phyloP scores from a whole-genome alignment of 1,284 basidiomycete genomes.

The Trichosporon sp. region DNA sequence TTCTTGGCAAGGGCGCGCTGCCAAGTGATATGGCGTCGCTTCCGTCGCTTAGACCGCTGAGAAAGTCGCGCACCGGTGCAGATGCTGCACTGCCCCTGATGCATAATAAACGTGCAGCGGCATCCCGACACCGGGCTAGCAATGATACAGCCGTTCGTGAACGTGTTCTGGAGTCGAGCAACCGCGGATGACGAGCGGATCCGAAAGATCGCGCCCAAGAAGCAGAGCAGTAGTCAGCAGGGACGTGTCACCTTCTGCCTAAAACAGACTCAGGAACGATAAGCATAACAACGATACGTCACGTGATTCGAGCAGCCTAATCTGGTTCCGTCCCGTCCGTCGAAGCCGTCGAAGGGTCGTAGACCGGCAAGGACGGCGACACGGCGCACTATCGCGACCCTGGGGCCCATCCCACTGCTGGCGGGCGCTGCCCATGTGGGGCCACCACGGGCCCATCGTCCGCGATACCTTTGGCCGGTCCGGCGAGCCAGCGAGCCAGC shows the following conservation, averaged over 20 bases:
- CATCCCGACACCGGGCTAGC: background rate
- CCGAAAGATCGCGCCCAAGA: background rate
- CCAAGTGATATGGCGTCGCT: background rate
- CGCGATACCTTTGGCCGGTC: background rate
- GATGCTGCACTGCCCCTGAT: background rate
- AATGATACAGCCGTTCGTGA: background rate
- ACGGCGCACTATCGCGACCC: background rate
- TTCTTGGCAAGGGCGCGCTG: background rate
- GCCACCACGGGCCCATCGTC: no score
- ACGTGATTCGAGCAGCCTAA: background rate
- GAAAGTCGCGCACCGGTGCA: conserved; percentile 1
- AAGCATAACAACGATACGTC: background rate
- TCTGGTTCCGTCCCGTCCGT: background rate
- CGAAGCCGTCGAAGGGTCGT: background rate
- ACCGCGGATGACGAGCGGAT: background rate
- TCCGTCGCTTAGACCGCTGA: conserved; percentile 2
- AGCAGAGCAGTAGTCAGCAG: background rate
- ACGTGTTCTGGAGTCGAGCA: background rate
- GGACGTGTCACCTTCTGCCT: background rate
- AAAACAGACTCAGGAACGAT: conserved; percentile 9
- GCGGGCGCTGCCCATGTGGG: background rate
- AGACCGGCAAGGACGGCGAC: conserved; percentile 10
- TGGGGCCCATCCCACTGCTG: background rate
- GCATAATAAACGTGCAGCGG: background rate
- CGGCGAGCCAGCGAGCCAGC: background rate